A percentile compares a stretch with the other conserved stretches of the same genome.
Evolutionary conservation across 768 basidiomycete species (phyloP).

Genomic region (Candolleomyces efflorescens): DNA sequence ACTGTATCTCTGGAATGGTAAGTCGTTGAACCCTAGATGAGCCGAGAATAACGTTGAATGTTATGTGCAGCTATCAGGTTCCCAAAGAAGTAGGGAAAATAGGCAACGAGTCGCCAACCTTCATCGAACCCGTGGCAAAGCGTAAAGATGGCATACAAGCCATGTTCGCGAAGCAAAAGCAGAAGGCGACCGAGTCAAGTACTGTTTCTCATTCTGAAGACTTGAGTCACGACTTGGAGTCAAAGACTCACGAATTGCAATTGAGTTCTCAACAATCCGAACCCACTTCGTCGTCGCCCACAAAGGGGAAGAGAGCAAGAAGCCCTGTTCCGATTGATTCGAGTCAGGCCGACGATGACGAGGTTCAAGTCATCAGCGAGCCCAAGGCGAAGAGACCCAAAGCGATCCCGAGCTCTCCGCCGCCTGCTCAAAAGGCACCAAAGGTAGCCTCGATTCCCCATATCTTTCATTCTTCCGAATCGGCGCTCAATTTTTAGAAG

Average conservation of each 20-base stretch:
- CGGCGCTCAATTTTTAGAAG: not conserved
- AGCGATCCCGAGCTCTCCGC: not conserved
- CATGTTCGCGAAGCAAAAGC: slow-evolving; percentile 68
- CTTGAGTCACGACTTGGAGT: not conserved
- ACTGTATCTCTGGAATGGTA: slow-evolving; percentile 64
- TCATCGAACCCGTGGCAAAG: slow-evolving; percentile 72
- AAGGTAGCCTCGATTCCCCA: no score
- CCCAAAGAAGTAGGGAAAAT: slow-evolving; percentile 91
- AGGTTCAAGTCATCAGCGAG: not conserved
- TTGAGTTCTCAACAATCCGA: not conserved
- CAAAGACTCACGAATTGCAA: not conserved
- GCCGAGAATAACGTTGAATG: not conserved
- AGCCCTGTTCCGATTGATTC: not conserved
- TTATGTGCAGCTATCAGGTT: slow-evolving; percentile 66
- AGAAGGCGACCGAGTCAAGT: not conserved
- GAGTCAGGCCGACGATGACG: not conserved
- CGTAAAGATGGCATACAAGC: slow-evolving; percentile 86
- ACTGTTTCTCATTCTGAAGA: not conserved
- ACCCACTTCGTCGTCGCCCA: not conserved
- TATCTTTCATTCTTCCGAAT: no score
- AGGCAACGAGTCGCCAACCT: slow-evolving; percentile 75
- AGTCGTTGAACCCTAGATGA: slow-evolving; percentile 15
- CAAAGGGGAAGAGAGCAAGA: not conserved
- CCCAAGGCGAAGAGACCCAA: not conserved
- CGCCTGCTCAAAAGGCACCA: no score